Evolutionary conservation across 495 filamentous ascomycete species (phyloP), one percentile per base, ranked within the genome.

Genomic region (Aspergillus sparsus): DNA sequence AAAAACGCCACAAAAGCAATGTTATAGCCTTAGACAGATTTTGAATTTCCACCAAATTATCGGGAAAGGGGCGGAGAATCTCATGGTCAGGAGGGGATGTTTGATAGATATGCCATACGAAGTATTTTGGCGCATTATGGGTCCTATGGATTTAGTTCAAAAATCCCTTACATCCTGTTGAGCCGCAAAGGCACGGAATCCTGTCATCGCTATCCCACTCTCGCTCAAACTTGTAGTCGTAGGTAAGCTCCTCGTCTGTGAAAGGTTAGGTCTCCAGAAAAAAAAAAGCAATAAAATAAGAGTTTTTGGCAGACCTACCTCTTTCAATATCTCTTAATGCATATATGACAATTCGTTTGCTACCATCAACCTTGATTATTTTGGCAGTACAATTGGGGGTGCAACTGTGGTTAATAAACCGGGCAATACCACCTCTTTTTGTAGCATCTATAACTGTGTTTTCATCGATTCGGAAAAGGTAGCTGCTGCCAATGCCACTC

Each of bases 171-270:
- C 94, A 98, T 16, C 90, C 91, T 9, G 89, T 86, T 39, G 93
- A 96, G 49, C 94, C 94, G 75, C 94, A 98, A 39, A 98, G 85
- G 76, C 94, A 98, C 21, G 94, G 94, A 64, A 98, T 96, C 58
- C 94, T 91, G 74, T 98, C 95, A 62, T 91, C 85, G 65, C 90
- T 93, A 61, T 90, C 91, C 71, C 95, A 89, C 72, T 98, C 94
- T 63, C 95, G 88, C 80, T 98, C 94, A 73, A 98, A 98, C 76
- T 98, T 98, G 83, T 98, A 98, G 80, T 98, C 94, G 80, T 98
- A 98, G 4, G 94, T 98, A 62, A 98, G 85, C 74, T 98, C 94
- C 77, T 98, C 94, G 69, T 97, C 94, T 98, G 70, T 68, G 46
- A 60, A 60, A 32, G 52, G 78, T 88, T 73, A 88, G 82, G 65